A percentile compares a stretch with the other conserved stretches of the same genome.
Conservation (phyloP, 495 filamentous ascomycete species). For the Trichoderma erinaceum region DNA sequence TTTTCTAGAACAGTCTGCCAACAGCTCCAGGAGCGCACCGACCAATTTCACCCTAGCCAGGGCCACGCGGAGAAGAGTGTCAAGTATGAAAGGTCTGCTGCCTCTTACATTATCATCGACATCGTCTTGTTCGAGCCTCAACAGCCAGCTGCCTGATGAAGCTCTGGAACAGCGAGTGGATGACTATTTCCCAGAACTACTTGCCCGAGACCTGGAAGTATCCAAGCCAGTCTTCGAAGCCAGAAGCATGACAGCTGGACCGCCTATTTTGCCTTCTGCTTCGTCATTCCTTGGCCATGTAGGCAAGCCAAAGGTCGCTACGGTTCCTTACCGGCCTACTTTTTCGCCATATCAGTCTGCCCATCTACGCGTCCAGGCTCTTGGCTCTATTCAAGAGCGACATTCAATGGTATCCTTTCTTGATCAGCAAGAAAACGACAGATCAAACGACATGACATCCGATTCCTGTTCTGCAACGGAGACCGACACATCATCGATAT, state of each 20-base stretch:
- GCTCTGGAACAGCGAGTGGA: constrained; percentile 18
- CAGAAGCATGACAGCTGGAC: constrained; percentile 37
- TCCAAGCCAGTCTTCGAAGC: constrained; percentile 35
- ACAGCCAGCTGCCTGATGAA: constrained; percentile 20
- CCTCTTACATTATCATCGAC: constrained; percentile 20
- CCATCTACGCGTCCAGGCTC: background rate
- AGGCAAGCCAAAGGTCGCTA: background rate
- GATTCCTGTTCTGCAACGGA: constrained; percentile 20
- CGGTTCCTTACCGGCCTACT: background rate
- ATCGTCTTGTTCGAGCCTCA: constrained; percentile 3
- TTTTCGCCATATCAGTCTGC: constrained; percentile 12
- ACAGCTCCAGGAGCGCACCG: background rate
- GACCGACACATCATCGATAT: constrained; percentile 24
- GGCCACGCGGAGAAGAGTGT: constrained; percentile 18
- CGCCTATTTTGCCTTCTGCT: constrained; percentile 17
- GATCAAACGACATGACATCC: constrained; percentile 15
- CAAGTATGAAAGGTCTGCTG: constrained; percentile 23
- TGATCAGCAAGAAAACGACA: background rate
- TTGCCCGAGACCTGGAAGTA: constrained; percentile 36
- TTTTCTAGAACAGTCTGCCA: constrained; percentile 7
- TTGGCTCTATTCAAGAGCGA: constrained; percentile 12
- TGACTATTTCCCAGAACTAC: constrained; percentile 40
- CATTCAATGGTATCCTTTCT: constrained; percentile 21
- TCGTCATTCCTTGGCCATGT: background rate
- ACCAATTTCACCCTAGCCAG: background rate